phyloP scores from a whole-genome alignment of 2,329 filamentous ascomycete species.

The Harringtonia lauricola region DNA sequence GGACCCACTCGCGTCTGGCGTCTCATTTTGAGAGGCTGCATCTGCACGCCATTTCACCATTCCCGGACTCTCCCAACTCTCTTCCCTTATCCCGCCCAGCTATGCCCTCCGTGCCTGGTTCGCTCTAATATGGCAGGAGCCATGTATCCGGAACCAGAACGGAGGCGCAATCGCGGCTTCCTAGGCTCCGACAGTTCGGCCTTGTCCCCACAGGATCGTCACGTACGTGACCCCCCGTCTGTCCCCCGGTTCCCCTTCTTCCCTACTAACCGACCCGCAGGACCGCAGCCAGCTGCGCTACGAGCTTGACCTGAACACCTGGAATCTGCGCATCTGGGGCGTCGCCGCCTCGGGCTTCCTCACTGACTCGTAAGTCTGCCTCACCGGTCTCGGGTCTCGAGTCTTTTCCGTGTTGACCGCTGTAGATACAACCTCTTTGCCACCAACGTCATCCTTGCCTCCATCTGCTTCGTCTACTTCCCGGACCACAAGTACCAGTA shows the following conservation, averaged over 20 bases:
- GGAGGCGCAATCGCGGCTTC: constrained; percentile 35
- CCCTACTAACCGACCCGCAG: constrained; percentile 16
- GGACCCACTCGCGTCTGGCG: background rate
- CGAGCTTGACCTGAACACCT: constrained; percentile 41
- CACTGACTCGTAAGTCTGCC: constrained; percentile 34
- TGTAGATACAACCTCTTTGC: constrained; percentile 45
- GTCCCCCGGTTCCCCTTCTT: background rate
- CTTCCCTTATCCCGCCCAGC: background rate
- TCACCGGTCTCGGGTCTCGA: background rate
- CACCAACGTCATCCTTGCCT: constrained; percentile 42
- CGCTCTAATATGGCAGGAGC: constrained; percentile 6
- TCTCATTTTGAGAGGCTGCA: background rate
- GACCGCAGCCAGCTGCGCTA: constrained; percentile 40
- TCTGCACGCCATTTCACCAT: no score
- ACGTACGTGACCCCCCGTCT: constrained; percentile 22
- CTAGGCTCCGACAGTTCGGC: constrained; percentile 39
- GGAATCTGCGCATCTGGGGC: constrained; percentile 43
- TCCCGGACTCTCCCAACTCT: background rate
- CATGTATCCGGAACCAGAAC: constrained; percentile 24
- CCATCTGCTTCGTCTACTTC: constrained; percentile 41
- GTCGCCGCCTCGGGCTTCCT: constrained; percentile 44
- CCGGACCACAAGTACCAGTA: constrained; percentile 29
- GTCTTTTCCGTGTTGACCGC: background rate
- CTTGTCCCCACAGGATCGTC: constrained; percentile 35
- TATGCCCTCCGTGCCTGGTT: background rate